A percentile compares a stretch with the other conserved stretches of the same genome.
These are phyloP conservation scores for Umbelopsis sp. DNA, from an alignment of 192 early-diverging fungal genomes.

Conservation along the genomic window DNA sequence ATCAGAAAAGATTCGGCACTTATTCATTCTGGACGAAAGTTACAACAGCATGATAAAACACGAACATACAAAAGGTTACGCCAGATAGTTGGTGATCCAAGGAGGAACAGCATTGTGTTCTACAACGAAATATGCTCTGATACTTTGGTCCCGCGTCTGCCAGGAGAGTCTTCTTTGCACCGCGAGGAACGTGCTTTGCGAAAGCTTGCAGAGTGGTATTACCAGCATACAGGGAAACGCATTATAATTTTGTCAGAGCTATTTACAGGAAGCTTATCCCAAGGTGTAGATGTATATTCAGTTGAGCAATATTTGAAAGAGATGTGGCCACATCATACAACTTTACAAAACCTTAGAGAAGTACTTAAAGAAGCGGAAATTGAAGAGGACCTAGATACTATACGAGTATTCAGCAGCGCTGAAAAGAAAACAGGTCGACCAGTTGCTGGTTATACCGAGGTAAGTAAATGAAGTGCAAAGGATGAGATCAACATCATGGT, in stretches of 20 bases:
- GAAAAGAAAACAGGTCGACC: not conserved
- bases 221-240: conserved; percentile 45
- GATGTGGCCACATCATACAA: conserved; percentile 39
- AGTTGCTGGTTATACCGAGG: conserved; percentile 37
- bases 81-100: conserved; percentile 56
- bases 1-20: not conserved
- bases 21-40: conserved; percentile 13
- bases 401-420: conserved; percentile 5
- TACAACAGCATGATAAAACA: conserved; percentile 63
- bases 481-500: not conserved
- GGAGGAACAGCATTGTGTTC: conserved; percentile 62
- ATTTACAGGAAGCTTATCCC: conserved; percentile 19
- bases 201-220: conserved; percentile 60
- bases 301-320: conserved; percentile 43
- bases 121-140: conserved; percentile 67
- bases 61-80: conserved; percentile 63
- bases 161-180: conserved; percentile 37
- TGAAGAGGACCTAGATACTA: conserved; percentile 46
- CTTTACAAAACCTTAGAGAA: conserved; percentile 46
- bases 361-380: conserved; percentile 55
- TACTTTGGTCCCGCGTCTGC: conserved; percentile 38
- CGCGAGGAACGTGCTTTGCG: conserved; percentile 61
- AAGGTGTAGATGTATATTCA: conserved; percentile 38
- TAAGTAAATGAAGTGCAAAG: not conserved
- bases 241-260: conserved; percentile 55